Base-by-base conservation (phyloP, 2,329 filamentous ascomycete species). In the Alternaria gansuensis region DNA sequence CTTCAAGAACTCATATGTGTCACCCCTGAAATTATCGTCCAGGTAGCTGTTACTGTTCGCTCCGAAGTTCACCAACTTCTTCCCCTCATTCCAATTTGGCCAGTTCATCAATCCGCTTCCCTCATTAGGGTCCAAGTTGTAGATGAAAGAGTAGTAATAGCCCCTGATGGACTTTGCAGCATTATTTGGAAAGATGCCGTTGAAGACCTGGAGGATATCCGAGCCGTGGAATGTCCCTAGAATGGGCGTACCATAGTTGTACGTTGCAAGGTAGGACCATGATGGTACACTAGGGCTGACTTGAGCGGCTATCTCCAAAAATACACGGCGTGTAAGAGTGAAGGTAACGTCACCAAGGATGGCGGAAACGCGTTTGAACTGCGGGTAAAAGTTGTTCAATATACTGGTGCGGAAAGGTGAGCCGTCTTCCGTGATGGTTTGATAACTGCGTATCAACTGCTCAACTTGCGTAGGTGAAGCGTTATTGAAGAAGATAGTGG, bases 251-350 rank as follows among this genome's bases (percentile, higher is more conserved):
- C 88, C 88, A 71, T 88, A 87, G 79, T 89, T 77, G 77, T 93
- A 93, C 0, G 87, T 88, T 0, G 88, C 79, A 1, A 95, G 83
- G 77, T 93, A 95, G 0, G 88, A 91, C 90, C 90, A 95, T 1
- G 82, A 79, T 0, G 87, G 87, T 0, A 92, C 85, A 31, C 76
- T 66, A 0, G 88, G 87, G 62, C 87, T 82, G 11, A 80, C 77
- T 1, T 77, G 53, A 0, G 74, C 69, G 2, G 85, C 75, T 0
- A 70, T 57, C 11, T 82, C 71, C 23, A 95, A 83, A 74, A 91
- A 88, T 5, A 83, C 60, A 14, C 91, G 87, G 1, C 91, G 86
- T 0, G 87, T 85, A 0, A 95, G 81, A 0, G 88, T 93, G 77
- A 95, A 94, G 2, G 85, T 85, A 0, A 92, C 69, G 71, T 95